phyloP scores from a whole-genome alignment of 768 basidiomycete species.

The Russula brevipes region DNA sequence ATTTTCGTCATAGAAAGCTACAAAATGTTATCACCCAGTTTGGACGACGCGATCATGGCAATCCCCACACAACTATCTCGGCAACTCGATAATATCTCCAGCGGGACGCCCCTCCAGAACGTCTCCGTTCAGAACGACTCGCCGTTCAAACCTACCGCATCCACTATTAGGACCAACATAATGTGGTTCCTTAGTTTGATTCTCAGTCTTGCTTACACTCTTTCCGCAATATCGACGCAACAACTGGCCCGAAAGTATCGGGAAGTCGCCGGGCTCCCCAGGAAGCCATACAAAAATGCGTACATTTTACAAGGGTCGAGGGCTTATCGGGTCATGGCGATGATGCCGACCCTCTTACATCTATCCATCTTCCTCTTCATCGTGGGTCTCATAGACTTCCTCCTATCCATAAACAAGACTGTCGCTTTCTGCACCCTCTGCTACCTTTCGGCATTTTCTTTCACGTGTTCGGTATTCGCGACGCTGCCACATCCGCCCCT shows the following conservation, averaged over 20 bases:
- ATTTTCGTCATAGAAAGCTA: constrained; percentile 11
- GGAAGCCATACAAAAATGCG: neutral
- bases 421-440: constrained; percentile 9
- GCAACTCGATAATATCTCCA: constrained; percentile 6
- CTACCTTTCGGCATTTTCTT: neutral
- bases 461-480: neutral
- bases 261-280: neutral
- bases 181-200: constrained; percentile 14
- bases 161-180: constrained; percentile 14
- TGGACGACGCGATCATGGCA: neutral
- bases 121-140: neutral
- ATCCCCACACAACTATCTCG: constrained; percentile 14
- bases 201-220: constrained; percentile 2
- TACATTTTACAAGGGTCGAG: neutral
- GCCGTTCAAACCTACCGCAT: neutral
- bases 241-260: neutral
- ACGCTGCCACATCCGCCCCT: neutral
- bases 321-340: neutral
- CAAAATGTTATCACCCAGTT: constrained; percentile 1
- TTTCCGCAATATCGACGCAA: constrained; percentile 4
- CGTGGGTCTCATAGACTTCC: constrained; percentile 18
- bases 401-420: constrained; percentile 5
- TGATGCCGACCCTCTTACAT: neutral
- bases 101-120: neutral
- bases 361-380: constrained; percentile 13